Conservation (phyloP, 768 basidiomycete genomes). For the Trametes cinnabarina region DNA sequence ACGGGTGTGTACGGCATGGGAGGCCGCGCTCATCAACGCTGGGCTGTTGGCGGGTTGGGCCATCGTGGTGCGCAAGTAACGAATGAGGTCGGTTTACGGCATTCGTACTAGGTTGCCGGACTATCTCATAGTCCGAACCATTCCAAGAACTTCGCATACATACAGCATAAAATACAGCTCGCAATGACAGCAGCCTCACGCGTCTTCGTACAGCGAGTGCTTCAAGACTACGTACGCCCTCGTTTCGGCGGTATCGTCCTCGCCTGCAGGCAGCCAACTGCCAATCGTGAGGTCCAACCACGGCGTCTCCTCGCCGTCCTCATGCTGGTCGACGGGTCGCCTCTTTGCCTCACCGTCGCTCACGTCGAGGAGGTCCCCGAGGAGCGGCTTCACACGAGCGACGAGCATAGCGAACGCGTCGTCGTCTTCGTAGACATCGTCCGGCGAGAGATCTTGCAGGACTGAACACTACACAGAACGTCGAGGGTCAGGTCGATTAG, state of each 20-base stretch:
- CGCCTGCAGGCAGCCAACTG: slow-evolving; percentile 13
- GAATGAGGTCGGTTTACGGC: background rate
- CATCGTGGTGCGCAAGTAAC: slow-evolving; percentile 17
- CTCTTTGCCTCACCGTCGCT: slow-evolving; percentile 29
- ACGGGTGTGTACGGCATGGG: slow-evolving; percentile 24
- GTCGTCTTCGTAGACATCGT: slow-evolving; percentile 42
- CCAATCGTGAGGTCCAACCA: slow-evolving; percentile 14
- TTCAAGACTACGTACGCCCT: slow-evolving; percentile 12
- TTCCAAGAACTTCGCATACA: too few relatives aligned
- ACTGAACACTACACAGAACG: slow-evolving; percentile 22
- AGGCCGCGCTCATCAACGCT: slow-evolving; percentile 21
- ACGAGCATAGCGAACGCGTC: slow-evolving; percentile 38
- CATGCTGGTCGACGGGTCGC: background rate
- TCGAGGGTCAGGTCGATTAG: slow-evolving; percentile 15
- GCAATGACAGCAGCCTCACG: background rate
- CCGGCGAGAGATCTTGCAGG: slow-evolving; percentile 44
- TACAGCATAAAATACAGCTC: too few relatives aligned
- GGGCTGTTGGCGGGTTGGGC: slow-evolving; percentile 25
- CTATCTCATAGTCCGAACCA: too few relatives aligned
- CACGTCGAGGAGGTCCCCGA: slow-evolving; percentile 47
- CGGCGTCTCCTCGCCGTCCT: background rate
- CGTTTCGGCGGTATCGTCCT: background rate
- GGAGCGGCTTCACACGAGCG: slow-evolving; percentile 41
- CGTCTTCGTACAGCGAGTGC: background rate
- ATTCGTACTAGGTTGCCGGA: too few relatives aligned